These are phyloP conservation scores for Colletotrichum tanaceti DNA, from an alignment of 2,329 filamentous ascomycete genomes.

Conservation along the genomic window DNA sequence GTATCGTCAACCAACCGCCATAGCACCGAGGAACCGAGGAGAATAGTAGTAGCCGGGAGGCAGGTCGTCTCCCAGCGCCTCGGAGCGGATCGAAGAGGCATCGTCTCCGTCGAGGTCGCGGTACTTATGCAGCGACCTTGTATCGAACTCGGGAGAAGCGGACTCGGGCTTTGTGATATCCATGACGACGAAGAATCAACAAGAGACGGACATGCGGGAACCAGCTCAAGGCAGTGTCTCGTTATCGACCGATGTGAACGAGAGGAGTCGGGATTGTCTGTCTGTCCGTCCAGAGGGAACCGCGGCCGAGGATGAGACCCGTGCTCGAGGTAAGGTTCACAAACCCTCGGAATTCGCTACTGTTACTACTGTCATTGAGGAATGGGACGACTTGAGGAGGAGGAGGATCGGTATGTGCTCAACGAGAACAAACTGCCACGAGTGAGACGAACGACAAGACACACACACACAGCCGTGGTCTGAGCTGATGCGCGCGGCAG, in stretches of 20 bases:
- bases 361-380: not conserved
- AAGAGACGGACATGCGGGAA: conserved; percentile 17
- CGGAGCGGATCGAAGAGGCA: conserved; percentile 50
- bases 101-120: conserved; percentile 44
- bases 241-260: not conserved
- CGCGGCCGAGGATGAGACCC: conserved; percentile 10
- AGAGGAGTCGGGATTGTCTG: too few species aligned
- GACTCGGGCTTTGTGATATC: conserved; percentile 42
- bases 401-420: not conserved
- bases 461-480: conserved; percentile 4
- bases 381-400: not conserved
- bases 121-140: conserved; percentile 24
- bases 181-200: conserved; percentile 32
- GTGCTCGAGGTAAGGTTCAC: conserved; percentile 33
- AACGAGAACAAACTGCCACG: not conserved
- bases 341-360: not conserved
- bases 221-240: conserved; percentile 23
- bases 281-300: not conserved
- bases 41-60: conserved; percentile 53
- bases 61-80: conserved; percentile 50
- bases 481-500: too few species aligned
- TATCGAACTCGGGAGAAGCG: conserved; percentile 31
- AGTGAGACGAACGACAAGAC: conserved; percentile 28
- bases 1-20: conserved; percentile 46
- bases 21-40: conserved; percentile 48